These are phyloP conservation scores for Vigna hirtella DNA, from an alignment of 306 rosid genomes.

Conservation along the genomic window DNA sequence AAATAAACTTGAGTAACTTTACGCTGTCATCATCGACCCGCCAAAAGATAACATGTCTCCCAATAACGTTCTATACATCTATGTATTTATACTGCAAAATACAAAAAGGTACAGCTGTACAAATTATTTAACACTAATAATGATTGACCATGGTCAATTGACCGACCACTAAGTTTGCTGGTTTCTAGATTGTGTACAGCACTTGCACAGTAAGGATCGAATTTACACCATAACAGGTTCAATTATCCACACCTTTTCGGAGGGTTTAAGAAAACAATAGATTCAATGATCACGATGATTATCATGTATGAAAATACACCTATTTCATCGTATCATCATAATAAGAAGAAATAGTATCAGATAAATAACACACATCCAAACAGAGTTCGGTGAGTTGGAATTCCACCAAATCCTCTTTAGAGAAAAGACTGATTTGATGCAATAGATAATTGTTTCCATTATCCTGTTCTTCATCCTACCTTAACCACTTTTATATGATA, in stretches of 20 bases:
- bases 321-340: no score
- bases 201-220: background rate
- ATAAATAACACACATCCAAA: conserved; percentile 9
- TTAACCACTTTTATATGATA: conserved; percentile 29
- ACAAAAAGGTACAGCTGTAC: no score
- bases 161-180: no score
- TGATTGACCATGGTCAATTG: no score
- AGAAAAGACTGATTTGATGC: conserved; percentile 22
- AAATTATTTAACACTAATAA: no score
- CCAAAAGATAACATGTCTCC: conserved; percentile 28
- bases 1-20: conserved; percentile 10
- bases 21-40: conserved; percentile 23
- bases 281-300: background rate
- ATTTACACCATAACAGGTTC: background rate
- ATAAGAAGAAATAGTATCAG: background rate
- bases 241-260: background rate
- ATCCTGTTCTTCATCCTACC: conserved; percentile 15
- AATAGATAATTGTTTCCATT: background rate
- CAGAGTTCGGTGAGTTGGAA: conserved; percentile 59
- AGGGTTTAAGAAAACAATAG: background rate
- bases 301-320: no score
- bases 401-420: conserved; percentile 49
- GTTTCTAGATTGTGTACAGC: no score
- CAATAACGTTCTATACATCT: no score
- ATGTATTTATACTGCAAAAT: no score